phyloP scores from a whole-genome alignment of 305 asterid species.

The Plantago coronopus region DNA sequence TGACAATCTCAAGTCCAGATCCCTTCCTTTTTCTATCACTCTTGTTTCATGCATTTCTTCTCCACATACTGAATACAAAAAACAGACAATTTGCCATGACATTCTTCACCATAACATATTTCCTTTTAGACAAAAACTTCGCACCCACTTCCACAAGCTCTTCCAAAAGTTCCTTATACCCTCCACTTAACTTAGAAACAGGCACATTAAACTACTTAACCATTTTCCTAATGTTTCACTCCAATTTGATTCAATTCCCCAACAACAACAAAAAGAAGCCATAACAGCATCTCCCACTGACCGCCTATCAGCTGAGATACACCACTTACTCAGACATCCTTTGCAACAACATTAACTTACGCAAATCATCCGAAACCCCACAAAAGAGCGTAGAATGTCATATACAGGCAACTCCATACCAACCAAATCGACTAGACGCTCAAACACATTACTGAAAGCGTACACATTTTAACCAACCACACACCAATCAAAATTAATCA shows the following conservation, averaged over 20 bases:
- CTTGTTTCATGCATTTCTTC: constrained; percentile 53
- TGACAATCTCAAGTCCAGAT: constrained; percentile 24
- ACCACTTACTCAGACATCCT: constrained; percentile 83
- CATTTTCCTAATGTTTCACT: constrained; percentile 52
- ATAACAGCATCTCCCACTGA: constrained; percentile 78
- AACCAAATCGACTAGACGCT: constrained; percentile 52
- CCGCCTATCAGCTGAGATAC: constrained; percentile 66
- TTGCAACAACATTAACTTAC: constrained; percentile 53
- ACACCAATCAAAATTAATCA: too few species aligned
- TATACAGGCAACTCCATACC: constrained; percentile 62
- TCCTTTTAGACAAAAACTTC: constrained; percentile 71
- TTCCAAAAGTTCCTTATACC: constrained; percentile 65
- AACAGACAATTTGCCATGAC: constrained; percentile 57
- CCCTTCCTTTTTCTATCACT: constrained; percentile 21
- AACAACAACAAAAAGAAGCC: constrained; percentile 68
- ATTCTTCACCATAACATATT: constrained; percentile 61
- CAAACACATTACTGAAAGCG: constrained; percentile 72
- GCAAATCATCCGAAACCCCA: constrained; percentile 34
- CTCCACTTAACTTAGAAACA: constrained; percentile 46
- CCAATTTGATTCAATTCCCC: constrained; percentile 47
- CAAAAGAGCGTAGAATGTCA: constrained; percentile 48
- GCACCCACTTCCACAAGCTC: constrained; percentile 63
- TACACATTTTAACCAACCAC: constrained; percentile 47
- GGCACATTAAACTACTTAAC: constrained; percentile 51
- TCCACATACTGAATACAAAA: constrained; percentile 84